Base-by-base conservation (phyloP, 257 asterid species). In the Solanum ahanhuiri region DNA sequence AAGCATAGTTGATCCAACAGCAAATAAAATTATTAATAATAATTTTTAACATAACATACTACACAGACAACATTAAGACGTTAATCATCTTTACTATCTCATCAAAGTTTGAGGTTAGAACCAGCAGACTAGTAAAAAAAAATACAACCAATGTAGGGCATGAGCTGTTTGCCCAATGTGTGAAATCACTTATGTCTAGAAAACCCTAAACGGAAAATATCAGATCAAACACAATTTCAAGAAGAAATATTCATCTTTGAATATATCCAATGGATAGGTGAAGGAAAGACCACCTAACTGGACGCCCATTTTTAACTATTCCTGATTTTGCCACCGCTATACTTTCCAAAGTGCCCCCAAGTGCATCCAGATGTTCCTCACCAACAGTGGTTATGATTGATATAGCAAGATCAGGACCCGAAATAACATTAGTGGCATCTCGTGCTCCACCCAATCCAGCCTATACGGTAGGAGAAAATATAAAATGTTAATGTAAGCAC, bases 291-390 rank as follows among this genome's bases (percentile, higher is more conserved):
- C 98, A 96, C 98, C 98, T 93, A 96, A 96, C 99, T 93, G 98
- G 98, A 67, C 96, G 91, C 37, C 93, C 91, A 76, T 92, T 91
- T 92, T 96, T 96, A 87, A 96, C 92, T 88, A 96, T 93, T 92
- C 99, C 98, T 37, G 99, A 93, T 92, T 96, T 96, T 85, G 98
- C 98, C 85, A 43, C 91, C 6, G 98, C 97, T 88, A 96, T 94
- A 90, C 98, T 95, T 92, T 96, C 95, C 94, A 96, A 87, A 64
- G 99, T 90, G 87, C 98, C 98, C 85, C 99, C 99, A 41, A 96
- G 98, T 85, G 98, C 98, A 81, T 95, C 94, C 86, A 96, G 90
- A 93, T 96, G 99, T 85, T 96, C 99, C 90, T 91, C 98, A 8
- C 98, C 98, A 85, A 96, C 91, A 88, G 98, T 93, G 83, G 99